A percentile compares a stretch with the other conserved stretches of the same genome.
phyloP scores from a whole-genome alignment of 768 basidiomycete species.

The Aureoboletus auriporus region DNA sequence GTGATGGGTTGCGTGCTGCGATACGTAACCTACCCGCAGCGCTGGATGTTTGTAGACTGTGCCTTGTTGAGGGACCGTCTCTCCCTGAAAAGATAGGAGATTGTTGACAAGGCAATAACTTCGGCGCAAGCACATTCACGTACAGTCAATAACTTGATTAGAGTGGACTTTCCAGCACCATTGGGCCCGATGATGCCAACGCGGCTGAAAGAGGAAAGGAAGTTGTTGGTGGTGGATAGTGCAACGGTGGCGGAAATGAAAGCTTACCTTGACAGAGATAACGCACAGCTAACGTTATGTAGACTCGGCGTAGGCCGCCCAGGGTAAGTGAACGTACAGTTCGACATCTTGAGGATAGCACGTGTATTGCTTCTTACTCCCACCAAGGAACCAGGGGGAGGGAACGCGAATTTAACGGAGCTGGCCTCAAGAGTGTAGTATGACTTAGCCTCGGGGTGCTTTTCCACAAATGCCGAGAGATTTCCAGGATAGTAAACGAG shows the following conservation, averaged over 20 bases:
- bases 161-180: slow-evolving; percentile 93
- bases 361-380: slow-evolving; percentile 95
- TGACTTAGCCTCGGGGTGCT: slow-evolving; percentile 89
- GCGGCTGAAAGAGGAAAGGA: slow-evolving; percentile 49
- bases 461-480: slow-evolving; percentile 83
- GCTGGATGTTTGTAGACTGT: slow-evolving; percentile 92
- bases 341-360: slow-evolving; percentile 87
- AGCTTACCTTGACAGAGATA: slow-evolving; percentile 83
- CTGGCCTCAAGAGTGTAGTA: slow-evolving; percentile 96
- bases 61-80: slow-evolving; percentile 88
- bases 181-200: slow-evolving; percentile 92
- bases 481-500: slow-evolving; percentile 94
- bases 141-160: slow-evolving; percentile 91
- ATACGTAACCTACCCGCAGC: slow-evolving; percentile 92
- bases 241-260: slow-evolving; percentile 22
- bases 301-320: slow-evolving; percentile 77
- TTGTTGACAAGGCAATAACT: slow-evolving; percentile 7
- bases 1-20: slow-evolving; percentile 97
- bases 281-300: slow-evolving; percentile 83
- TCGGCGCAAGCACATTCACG: slow-evolving; percentile 20
- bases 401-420: slow-evolving; percentile 93
- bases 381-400: slow-evolving; percentile 93
- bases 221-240: slow-evolving; percentile 12
- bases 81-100: slow-evolving; percentile 52
- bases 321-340: slow-evolving; percentile 94